Evolutionary conservation across 2,329 filamentous ascomycete genomes (phyloP), one percentile per base, ranked within the genome.

Genomic region (Fusarium buxicola): DNA sequence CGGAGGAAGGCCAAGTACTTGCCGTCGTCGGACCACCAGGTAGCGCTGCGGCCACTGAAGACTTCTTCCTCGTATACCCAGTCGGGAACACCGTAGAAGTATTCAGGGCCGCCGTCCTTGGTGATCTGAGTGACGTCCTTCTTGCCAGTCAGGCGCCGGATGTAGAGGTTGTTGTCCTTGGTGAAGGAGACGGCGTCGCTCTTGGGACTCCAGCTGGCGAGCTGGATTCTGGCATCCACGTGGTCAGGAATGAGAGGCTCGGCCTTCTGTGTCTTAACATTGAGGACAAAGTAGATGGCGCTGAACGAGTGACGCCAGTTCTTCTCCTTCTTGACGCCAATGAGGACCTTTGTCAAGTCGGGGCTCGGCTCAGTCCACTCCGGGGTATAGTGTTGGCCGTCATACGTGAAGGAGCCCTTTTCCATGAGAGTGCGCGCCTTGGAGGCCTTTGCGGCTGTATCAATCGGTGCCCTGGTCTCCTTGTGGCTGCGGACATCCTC

Each of bases 41-140:
- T 96, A 6, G 92, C 94, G 60, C 86, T 92, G 68, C 92, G 91
- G 2, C 86, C 89, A 12, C 81, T 76, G 61, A 98, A 92, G 4
- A 81, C 79, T 53, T 81, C 79, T 68, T 85, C 82, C 73, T 96
- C 92, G 71, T 96, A 97, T 0, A 98, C 95, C 95, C 95, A 99
- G 75, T 99, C 96, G 1, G 95, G 95, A 16, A 97, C 87, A 15
- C 95, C 95, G 70, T 99, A 97, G 77, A 99, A 99, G 58, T 95
- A 87, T 68, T 98, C 88, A 1, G 88, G 82, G 0, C 94, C 92
- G 11, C 96, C 95, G 73, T 99, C 94, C 50, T 82, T 87, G 2
- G 95, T 98, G 68, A 99, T 90, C 60, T 90, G 87, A 6, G 84
- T 82, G 5, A 92, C 84, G 13, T 83, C 78, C 16, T 86, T 79